Conservation (phyloP, 2,329 filamentous ascomycete species). For the Nemania abortiva region DNA sequence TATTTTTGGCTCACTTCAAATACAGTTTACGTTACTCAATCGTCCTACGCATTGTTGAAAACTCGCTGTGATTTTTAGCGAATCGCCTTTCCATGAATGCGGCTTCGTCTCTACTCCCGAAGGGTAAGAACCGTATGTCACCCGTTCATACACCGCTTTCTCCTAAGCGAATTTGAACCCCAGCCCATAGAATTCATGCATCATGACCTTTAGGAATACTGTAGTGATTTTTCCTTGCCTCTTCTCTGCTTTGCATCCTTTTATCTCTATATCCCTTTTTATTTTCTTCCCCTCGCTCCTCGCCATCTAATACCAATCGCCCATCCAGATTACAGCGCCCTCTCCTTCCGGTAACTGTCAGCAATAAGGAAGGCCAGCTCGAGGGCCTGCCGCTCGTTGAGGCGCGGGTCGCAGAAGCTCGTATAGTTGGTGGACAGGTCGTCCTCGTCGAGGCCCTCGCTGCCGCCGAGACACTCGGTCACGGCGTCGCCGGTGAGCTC, state of each 20-base stretch:
- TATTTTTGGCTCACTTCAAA: background rate
- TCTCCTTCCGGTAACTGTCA: constrained; percentile 72
- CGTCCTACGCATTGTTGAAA: background rate
- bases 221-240: background rate
- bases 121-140: background rate
- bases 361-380: constrained; percentile 95
- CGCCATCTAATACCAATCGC: background rate
- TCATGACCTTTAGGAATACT: background rate
- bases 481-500: constrained; percentile 96
- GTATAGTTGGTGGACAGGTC: constrained; percentile 93
- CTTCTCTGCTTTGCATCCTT: background rate
- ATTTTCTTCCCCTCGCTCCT: background rate
- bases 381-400: constrained; percentile 98
- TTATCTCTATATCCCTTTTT: background rate
- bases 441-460: constrained; percentile 86
- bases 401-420: constrained; percentile 91
- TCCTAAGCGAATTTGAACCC: background rate
- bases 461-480: constrained; percentile 94
- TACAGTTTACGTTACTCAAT: background rate
- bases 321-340: constrained; percentile 40
- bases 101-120: too few species aligned
- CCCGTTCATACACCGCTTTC: background rate
- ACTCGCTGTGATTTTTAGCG: background rate
- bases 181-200: background rate
- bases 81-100: background rate